Evolutionary conservation across 176 grass and related monocot genomes (phyloP).

Genomic region (Otatea glauca): DNA sequence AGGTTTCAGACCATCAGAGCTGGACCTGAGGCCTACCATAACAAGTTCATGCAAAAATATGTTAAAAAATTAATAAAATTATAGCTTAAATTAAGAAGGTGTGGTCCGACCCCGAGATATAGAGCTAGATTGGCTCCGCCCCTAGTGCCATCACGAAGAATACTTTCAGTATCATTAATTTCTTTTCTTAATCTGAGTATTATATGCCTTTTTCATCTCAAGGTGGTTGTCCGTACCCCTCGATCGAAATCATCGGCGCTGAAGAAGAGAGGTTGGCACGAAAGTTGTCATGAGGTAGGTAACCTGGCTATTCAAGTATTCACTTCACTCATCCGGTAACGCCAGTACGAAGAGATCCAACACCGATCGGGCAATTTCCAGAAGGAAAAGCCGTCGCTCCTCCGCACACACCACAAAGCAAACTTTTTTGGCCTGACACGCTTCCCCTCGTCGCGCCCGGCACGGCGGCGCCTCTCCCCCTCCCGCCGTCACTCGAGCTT

Average conservation of each 20-base stretch:
- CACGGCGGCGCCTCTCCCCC: background rate
- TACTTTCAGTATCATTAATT: too few relatives aligned
- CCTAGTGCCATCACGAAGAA: too few relatives aligned
- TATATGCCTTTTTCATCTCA: background rate
- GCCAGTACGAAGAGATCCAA: background rate
- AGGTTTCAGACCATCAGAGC: too few relatives aligned
- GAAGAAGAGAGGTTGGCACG: background rate
- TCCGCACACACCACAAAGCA: too few relatives aligned
- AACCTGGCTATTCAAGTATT: background rate
- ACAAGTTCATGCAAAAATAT: too few relatives aligned
- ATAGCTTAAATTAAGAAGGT: too few relatives aligned
- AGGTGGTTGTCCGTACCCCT: background rate
- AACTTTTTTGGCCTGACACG: background rate
- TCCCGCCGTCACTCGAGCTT: background rate
- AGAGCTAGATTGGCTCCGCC: too few relatives aligned
- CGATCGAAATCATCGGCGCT: background rate
- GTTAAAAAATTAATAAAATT: too few relatives aligned
- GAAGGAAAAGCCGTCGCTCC: too few relatives aligned
- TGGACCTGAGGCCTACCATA: too few relatives aligned
- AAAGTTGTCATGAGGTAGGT: background rate
- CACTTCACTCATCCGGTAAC: background rate
- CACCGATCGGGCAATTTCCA: conserved; percentile 1
- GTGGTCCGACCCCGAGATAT: too few relatives aligned
- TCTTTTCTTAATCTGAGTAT: background rate
- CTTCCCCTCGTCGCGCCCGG: conserved; percentile 18